These are phyloP conservation scores for Cynanchum wilfordii DNA, from an alignment of 257 asterid genomes.

Conservation along the genomic window DNA sequence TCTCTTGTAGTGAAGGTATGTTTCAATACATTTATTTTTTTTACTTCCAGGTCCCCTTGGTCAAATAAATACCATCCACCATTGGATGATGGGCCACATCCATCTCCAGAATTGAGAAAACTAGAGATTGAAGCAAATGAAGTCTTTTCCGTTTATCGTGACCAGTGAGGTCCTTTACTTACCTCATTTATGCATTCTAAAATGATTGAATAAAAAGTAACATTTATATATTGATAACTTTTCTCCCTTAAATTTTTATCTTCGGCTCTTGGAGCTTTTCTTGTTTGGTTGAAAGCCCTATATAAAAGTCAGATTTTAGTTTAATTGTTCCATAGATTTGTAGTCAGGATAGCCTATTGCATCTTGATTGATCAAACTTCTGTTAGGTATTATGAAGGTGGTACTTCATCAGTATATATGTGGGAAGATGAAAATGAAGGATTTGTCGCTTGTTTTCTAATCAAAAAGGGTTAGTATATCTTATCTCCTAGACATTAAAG, in stretches of 20 bases:
- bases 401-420: slow-evolving; percentile 87
- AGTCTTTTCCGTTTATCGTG: slow-evolving; percentile 87
- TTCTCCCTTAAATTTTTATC: background rate
- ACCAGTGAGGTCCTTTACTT: slow-evolving; percentile 98
- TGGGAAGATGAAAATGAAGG: slow-evolving; percentile 92
- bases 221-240: background rate
- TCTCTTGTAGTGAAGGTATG: background rate
- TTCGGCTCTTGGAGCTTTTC: background rate
- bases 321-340: background rate
- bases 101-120: slow-evolving; percentile 80
- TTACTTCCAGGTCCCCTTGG: slow-evolving; percentile 80
- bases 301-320: background rate
- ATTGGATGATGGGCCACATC: slow-evolving; percentile 72
- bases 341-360: slow-evolving; percentile 17
- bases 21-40: slow-evolving; percentile 7
- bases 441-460: slow-evolving; percentile 86
- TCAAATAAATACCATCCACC: slow-evolving; percentile 89
- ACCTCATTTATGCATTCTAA: slow-evolving; percentile 41
- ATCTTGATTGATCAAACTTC: slow-evolving; percentile 42
- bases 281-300: background rate
- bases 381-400: slow-evolving; percentile 97
- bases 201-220: background rate
- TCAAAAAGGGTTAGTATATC: slow-evolving; percentile 65
- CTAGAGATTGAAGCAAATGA: slow-evolving; percentile 98
- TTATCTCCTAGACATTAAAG: slow-evolving; percentile 1